Conservation (phyloP, 257 asterid genomes). For the Fraxinus americana region DNA sequence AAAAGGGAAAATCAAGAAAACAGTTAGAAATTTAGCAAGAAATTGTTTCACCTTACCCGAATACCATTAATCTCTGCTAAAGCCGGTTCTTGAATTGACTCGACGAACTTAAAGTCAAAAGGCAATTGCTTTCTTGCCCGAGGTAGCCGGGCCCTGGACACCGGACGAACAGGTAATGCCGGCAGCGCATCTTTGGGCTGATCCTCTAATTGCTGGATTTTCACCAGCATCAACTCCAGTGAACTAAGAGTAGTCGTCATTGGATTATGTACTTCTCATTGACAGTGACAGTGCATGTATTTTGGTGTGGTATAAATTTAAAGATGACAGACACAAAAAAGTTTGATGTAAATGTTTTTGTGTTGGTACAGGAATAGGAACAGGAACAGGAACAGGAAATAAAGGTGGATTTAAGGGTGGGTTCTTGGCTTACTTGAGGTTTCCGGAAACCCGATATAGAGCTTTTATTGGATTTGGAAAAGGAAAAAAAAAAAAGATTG, state of each 20-base stretch:
- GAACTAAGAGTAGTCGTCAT: conserved; percentile 59
- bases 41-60: neutral
- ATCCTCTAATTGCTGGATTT: conserved; percentile 53
- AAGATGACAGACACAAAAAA: too few species aligned
- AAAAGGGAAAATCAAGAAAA: neutral
- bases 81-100: conserved; percentile 7
- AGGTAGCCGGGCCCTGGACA: conserved; percentile 60
- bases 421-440: conserved; percentile 43
- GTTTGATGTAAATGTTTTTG: too few species aligned
- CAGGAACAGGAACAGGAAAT: neutral
- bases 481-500: conserved; percentile 14
- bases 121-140: conserved; percentile 46
- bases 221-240: conserved; percentile 72
- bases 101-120: conserved; percentile 19
- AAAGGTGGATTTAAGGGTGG: conserved; percentile 3
- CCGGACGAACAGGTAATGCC: conserved; percentile 69
- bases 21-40: conserved; percentile 9
- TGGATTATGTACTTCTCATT: conserved; percentile 38
- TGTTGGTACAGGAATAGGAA: neutral
- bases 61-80: conserved; percentile 7
- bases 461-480: conserved; percentile 3
- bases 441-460: conserved; percentile 22
- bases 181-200: conserved; percentile 50
- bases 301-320: too few species aligned
- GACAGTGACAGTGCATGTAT: neutral